Evolutionary conservation across 495 filamentous ascomycete genomes (phyloP).

Genomic region (Talaromyces liani): DNA sequence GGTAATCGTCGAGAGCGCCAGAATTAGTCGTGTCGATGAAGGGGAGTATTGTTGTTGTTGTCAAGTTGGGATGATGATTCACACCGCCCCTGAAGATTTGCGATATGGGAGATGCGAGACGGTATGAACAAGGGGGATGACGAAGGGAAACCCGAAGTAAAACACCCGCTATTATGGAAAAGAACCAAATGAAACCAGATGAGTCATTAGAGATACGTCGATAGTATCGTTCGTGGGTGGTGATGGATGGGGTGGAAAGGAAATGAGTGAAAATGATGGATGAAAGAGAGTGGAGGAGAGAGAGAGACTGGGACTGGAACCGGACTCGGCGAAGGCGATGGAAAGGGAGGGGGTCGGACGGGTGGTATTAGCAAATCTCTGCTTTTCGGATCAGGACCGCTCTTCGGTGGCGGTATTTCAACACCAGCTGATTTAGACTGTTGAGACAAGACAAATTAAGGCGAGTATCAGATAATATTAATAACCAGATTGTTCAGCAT

Average conservation of each 20-base stretch:
- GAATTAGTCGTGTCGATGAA: not conserved
- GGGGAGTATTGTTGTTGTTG: not conserved
- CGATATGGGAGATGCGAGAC: not conserved
- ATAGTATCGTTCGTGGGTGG: slow-evolving; percentile 5
- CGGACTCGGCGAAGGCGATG: slow-evolving; percentile 8
- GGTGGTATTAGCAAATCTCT: not conserved
- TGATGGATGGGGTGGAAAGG: slow-evolving; percentile 4
- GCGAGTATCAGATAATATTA: not conserved
- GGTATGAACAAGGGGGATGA: slow-evolving; percentile 3
- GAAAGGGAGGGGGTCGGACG: not conserved
- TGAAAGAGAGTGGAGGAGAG: not conserved
- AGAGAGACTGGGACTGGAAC: slow-evolving; percentile 2
- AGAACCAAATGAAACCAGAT: not conserved
- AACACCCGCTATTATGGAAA: slow-evolving; percentile 5
- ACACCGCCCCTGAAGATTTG: slow-evolving; percentile 4
- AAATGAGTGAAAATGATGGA: not conserved
- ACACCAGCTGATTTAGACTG: not conserved
- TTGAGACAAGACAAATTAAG: not conserved
- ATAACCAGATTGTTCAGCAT: not conserved
- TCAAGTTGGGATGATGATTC: not conserved
- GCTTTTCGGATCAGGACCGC: not conserved
- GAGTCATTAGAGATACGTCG: slow-evolving; percentile 9
- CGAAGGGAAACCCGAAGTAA: slow-evolving; percentile 8
- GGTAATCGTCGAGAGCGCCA: not conserved
- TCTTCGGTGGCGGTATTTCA: not conserved